phyloP scores from a whole-genome alignment of 164 flowering plant genomes.

The Magnolia kwangsiensis region DNA sequence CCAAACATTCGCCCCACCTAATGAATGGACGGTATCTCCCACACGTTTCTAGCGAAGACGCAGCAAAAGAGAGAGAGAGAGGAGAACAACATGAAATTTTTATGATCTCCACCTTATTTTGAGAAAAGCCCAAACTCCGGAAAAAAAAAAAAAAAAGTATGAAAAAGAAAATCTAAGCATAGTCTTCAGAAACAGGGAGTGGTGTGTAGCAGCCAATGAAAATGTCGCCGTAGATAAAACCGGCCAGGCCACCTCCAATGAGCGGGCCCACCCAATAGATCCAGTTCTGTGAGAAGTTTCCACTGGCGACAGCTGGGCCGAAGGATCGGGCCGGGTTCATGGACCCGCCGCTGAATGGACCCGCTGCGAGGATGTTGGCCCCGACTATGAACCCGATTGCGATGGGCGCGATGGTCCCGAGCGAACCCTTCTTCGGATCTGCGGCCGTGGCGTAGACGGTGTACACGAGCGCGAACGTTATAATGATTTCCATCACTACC shows the following conservation, averaged over 20 bases:
- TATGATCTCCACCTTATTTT: not conserved
- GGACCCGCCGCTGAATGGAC: slow-evolving; percentile 72
- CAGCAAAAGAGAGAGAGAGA: no score
- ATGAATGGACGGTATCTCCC: no score
- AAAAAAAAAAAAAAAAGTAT: not conserved
- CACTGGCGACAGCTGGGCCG: slow-evolving; percentile 64
- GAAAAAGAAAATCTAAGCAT: slow-evolving; percentile 13
- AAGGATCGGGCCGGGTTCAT: slow-evolving; percentile 81
- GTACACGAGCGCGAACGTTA: slow-evolving; percentile 67
- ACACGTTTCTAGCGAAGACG: no score
- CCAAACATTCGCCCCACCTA: no score
- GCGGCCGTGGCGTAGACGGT: slow-evolving; percentile 77
- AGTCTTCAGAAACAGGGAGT: slow-evolving; percentile 38
- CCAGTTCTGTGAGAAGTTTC: slow-evolving; percentile 50
- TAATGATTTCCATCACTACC: slow-evolving; percentile 53
- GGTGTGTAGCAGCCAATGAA: slow-evolving; percentile 58
- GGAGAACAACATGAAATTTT: no score
- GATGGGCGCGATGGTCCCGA: slow-evolving; percentile 63
- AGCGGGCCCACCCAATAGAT: slow-evolving; percentile 81
- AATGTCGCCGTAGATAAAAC: slow-evolving; percentile 50
- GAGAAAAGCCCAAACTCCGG: not conserved
- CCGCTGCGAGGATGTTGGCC: slow-evolving; percentile 68
- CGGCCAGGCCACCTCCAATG: slow-evolving; percentile 67
- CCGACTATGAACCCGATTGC: slow-evolving; percentile 80
- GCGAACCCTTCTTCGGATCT: slow-evolving; percentile 62